Percentiles rank a stretch among this genome's conserved stretches.
Conservation (phyloP, 2,329 filamentous ascomycete species). For the Ascochyta koolunga region DNA sequence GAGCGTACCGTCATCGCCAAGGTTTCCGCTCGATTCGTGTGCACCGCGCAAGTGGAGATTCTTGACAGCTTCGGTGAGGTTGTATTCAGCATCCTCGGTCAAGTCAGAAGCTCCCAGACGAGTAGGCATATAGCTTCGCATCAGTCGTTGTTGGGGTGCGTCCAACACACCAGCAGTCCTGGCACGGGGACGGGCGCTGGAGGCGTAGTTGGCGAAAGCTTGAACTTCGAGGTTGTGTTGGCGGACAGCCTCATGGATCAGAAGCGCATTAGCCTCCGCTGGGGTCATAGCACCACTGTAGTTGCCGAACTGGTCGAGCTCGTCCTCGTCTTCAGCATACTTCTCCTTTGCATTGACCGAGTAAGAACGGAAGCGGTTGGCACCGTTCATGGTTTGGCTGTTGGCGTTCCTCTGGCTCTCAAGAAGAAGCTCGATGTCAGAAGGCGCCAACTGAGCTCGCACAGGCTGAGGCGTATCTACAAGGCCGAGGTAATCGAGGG, state of each 20-base stretch:
- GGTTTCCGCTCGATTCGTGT: conserved; percentile 61
- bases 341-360: conserved; percentile 99
- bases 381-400: conserved; percentile 65
- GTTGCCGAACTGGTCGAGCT: conserved; percentile 72
- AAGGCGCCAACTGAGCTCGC: conserved; percentile 72
- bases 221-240: conserved; percentile 94
- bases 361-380: conserved; percentile 92
- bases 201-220: conserved; percentile 85
- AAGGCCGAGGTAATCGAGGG: conserved; percentile 92
- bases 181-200: conserved; percentile 81
- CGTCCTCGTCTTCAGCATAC: conserved; percentile 87
- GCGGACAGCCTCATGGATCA: conserved; percentile 75
- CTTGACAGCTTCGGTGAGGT: conserved; percentile 81
- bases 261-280: conserved; percentile 63
- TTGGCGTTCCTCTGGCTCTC: conserved; percentile 64
- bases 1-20: conserved; percentile 76
- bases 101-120: conserved; percentile 74
- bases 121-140: conserved; percentile 74
- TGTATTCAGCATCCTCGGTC: conserved; percentile 77
- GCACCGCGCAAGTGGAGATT: conserved; percentile 75
- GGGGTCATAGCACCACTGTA: conserved; percentile 67
- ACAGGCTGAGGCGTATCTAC: conserved; percentile 89
- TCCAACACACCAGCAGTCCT: conserved; percentile 92
- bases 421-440: conserved; percentile 58
- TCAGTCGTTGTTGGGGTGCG: conserved; percentile 68